Percentiles rank a stretch among this genome's conserved stretches.
These are phyloP conservation scores for Hanseniaspora taiwanica DNA, from an alignment of 805 yeast genomes.

Conservation along the genomic window DNA sequence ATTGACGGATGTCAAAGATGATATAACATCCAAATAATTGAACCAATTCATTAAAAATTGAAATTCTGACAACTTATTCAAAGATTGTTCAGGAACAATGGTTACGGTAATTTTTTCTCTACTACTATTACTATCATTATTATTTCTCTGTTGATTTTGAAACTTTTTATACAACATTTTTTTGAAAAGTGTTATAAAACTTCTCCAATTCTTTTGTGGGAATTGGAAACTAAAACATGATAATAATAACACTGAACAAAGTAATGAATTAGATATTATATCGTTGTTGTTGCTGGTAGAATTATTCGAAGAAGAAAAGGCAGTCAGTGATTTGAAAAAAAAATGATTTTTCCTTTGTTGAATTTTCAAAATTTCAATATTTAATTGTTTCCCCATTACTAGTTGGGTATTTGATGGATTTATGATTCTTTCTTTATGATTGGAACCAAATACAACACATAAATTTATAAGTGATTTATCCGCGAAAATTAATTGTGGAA, in stretches of 20 bases:
- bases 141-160: background rate
- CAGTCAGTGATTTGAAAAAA: no score
- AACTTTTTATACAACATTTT: background rate
- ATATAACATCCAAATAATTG: background rate
- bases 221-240: background rate
- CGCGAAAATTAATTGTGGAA: background rate
- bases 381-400: background rate
- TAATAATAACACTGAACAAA: background rate
- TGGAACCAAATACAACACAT: background rate
- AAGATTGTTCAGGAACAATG: no score
- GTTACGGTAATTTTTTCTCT: no score
- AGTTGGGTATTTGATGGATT: background rate
- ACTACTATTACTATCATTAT: background rate
- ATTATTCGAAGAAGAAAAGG: no score
- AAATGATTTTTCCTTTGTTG: no score
- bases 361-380: background rate
- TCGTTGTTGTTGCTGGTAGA: background rate
- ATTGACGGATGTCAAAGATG: background rate
- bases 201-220: background rate
- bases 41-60: slow-evolving; percentile 1
- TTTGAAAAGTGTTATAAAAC: background rate
- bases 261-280: background rate
- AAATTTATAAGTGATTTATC: background rate
- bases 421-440: background rate
- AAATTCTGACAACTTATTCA: background rate